Evolutionary conservation across 148 eudicot species (phyloP), one percentile per base, ranked within the genome.

Genomic region (Vaccinium macrocarpon): DNA sequence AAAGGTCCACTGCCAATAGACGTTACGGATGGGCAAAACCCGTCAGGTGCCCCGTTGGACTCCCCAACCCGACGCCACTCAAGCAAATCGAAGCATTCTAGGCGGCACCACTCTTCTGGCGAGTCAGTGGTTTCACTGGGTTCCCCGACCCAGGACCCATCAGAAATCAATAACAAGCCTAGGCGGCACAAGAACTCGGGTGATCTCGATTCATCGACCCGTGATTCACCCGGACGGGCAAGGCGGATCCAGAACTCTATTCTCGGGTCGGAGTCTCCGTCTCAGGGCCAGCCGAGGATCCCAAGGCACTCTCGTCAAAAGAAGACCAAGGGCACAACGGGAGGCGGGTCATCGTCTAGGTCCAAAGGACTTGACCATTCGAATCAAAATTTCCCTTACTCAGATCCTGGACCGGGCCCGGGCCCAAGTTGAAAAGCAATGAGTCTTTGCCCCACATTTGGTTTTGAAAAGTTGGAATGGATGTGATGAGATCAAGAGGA

Each of bases 271-370:
- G 86, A 84, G 18, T 84, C 82, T 14, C 82, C 50, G 0, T 84
- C 77, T 21, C 82, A 79, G 4, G 51, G 27, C 50, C 77, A 27
- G 38, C 86, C 86, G 0, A 57, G 35, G 42, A 8, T 68, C 23
- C 86, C 86, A 4, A 84, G 70, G 56, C 56, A 48, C 8, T 68
- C 82, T 21, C 90, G 89, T 52, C 81, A 89, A 6, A 91, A 83
- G 81, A 91, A 91, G 86, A 51, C 89, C 14, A 91, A 91, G 84
- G 87, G 32, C 38, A 62, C 76, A 27, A 49, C 82, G 9, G 82
- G 77, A 68, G 29, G 56, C 14, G 82, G 82, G 83, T 81, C 76
- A 81, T 11, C 76, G 12, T 56, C 82, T 35, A 79, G 78, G 78
- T 68, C 82, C 70, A 79, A 79, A 52, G 82, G 27, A 6, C 49